Percentiles rank a stretch among this genome's conserved stretches.
Evolutionary conservation across 495 filamentous ascomycete species (phyloP).

Genomic region (Penicillium salamii): DNA sequence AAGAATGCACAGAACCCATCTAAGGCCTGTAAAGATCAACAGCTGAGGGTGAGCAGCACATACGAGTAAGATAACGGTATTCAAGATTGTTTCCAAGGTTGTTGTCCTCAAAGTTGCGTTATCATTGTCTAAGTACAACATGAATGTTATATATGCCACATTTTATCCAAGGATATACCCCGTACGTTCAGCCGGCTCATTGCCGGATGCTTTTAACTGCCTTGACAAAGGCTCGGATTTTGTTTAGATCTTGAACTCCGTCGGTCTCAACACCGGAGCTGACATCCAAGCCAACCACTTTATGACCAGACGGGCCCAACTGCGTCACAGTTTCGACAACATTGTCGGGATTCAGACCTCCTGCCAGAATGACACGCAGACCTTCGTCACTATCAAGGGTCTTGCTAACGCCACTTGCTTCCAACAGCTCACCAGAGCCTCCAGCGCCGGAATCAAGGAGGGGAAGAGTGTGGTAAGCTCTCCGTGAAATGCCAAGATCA

Average conservation of each 20-base stretch:
- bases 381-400: slow-evolving; percentile 60
- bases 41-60: too few relatives aligned
- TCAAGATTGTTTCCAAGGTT: too few relatives aligned
- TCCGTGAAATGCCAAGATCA: slow-evolving; percentile 64
- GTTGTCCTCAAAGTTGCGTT: too few relatives aligned
- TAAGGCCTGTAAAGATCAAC: too few relatives aligned
- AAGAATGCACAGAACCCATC: too few relatives aligned
- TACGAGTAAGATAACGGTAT: too few relatives aligned
- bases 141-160: too few relatives aligned
- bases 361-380: slow-evolving; percentile 73
- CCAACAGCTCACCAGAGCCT: slow-evolving; percentile 73
- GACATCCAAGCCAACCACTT: slow-evolving; percentile 83
- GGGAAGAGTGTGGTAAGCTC: slow-evolving; percentile 80
- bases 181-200: slow-evolving; percentile 10
- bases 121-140: too few relatives aligned
- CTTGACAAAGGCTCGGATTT: slow-evolving; percentile 77
- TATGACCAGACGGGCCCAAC: slow-evolving; percentile 50
- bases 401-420: slow-evolving; percentile 60
- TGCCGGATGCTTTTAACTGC: slow-evolving; percentile 56
- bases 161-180: too few relatives aligned
- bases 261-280: slow-evolving; percentile 89
- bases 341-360: slow-evolving; percentile 75
- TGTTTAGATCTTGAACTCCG: slow-evolving; percentile 76
- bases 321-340: slow-evolving; percentile 59
- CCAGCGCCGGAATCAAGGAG: slow-evolving; percentile 84